Conservation (phyloP, 805 yeast genomes). For the Tetrapisispora pingtungensis region DNA sequence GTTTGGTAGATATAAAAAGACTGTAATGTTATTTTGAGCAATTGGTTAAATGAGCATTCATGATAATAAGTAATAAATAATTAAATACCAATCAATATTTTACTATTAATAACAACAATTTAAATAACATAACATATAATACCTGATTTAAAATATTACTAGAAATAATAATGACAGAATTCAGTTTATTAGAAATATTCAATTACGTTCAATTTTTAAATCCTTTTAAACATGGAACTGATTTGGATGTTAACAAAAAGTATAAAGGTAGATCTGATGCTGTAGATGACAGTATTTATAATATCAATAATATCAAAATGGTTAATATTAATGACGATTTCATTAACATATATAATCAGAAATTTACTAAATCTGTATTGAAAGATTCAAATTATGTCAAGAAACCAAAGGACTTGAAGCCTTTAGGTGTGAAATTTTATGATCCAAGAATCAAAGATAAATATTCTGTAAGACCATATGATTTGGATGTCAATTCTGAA, state of each 20-base stretch:
- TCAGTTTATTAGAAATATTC: not conserved
- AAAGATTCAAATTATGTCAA: not conserved
- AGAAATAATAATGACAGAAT: not conserved
- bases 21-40: too few relatives aligned
- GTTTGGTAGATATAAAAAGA: too few relatives aligned
- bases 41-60: too few relatives aligned
- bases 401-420: not conserved
- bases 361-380: not conserved
- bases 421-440: not conserved
- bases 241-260: not conserved
- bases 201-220: not conserved
- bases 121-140: not conserved
- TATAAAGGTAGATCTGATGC: not conserved
- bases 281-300: not conserved
- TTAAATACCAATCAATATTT: too few relatives aligned
- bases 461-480: not conserved
- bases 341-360: constrained; percentile 1
- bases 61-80: too few relatives aligned
- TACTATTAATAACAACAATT: not conserved
- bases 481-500: not conserved
- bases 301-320: not conserved
- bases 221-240: not conserved
- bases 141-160: not conserved
- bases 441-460: not conserved
- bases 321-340: not conserved